phyloP scores from a whole-genome alignment of 2,329 filamentous ascomycete genomes.

The Monosporascus ibericus region DNA sequence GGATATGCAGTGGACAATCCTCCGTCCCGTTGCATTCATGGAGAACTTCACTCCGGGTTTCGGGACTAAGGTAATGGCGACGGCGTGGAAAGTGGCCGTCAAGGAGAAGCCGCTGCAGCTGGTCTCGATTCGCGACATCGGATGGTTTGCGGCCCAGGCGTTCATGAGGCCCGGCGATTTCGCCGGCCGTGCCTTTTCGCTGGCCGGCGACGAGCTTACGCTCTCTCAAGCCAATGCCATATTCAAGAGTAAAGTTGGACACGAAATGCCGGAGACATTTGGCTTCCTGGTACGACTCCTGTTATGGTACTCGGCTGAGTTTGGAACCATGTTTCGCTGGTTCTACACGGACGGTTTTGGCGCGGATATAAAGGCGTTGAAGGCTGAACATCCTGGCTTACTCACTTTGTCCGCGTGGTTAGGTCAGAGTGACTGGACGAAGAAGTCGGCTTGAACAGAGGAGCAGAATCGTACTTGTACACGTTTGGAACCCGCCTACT shows the following conservation, averaged over 20 bases:
- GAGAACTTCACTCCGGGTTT: slow-evolving; percentile 30
- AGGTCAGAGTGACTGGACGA: background rate
- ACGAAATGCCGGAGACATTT: slow-evolving; percentile 23
- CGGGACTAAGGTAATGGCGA: slow-evolving; percentile 25
- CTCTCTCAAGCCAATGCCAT: slow-evolving; percentile 23
- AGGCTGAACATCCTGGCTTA: slow-evolving; percentile 20
- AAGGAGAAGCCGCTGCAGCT: slow-evolving; percentile 28
- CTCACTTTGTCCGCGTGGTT: background rate
- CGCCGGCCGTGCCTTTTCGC: slow-evolving; percentile 24
- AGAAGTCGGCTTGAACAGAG: background rate
- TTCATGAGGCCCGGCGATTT: slow-evolving; percentile 27
- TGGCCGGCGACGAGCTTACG: slow-evolving; percentile 36
- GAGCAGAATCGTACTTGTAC: too few relatives aligned
- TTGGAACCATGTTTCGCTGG: slow-evolving; percentile 32
- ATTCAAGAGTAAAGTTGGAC: slow-evolving; percentile 27
- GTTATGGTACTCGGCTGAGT: slow-evolving; percentile 23
- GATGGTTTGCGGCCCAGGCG: slow-evolving; percentile 30
- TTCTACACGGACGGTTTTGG: slow-evolving; percentile 30
- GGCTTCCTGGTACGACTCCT: slow-evolving; percentile 21
- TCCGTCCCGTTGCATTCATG: slow-evolving; percentile 35
- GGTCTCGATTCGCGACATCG: slow-evolving; percentile 31
- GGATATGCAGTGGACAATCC: slow-evolving; percentile 30
- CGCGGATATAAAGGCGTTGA: slow-evolving; percentile 25
- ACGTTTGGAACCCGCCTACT: too few relatives aligned
- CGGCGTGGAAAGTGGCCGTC: slow-evolving; percentile 25